A percentile compares a stretch with the other conserved stretches of the same genome.
Conservation (phyloP, 2,329 filamentous ascomycete species). For the Hymenoscyphus albidus region DNA sequence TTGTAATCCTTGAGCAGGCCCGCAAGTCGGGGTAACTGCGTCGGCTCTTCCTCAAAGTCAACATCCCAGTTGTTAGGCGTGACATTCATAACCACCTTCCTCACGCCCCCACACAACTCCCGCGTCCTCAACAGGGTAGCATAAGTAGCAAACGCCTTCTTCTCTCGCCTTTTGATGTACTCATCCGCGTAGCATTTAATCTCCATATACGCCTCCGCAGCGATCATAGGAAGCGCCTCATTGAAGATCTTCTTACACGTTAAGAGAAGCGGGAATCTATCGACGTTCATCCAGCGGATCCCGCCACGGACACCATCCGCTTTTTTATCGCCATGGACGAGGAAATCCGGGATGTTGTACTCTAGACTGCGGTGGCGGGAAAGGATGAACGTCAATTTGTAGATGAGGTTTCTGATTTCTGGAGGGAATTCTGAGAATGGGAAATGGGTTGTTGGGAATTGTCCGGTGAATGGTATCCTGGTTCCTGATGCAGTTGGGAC, state of each 20-base stretch:
- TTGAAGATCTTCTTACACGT: constrained; percentile 7
- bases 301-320: neutral
- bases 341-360: constrained; percentile 12
- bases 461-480: neutral
- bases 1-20: constrained; percentile 13
- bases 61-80: constrained; percentile 6
- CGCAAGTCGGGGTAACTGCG: constrained; percentile 3
- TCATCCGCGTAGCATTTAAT: constrained; percentile 6
- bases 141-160: neutral
- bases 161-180: neutral
- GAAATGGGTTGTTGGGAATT: neutral
- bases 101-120: constrained; percentile 2
- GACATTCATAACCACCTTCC: constrained; percentile 7
- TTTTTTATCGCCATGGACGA: constrained; percentile 2
- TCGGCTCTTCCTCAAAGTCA: neutral
- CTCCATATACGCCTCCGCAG: constrained; percentile 8
- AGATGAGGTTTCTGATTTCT: constrained; percentile 12
- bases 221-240: constrained; percentile 10
- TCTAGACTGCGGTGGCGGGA: neutral
- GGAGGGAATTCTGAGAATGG: constrained; percentile 6
- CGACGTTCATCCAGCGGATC: constrained; percentile 8
- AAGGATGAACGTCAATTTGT: constrained; percentile 8
- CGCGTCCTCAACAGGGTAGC: neutral
- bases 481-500: neutral
- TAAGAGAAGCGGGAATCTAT: constrained; percentile 3